These are phyloP conservation scores for Globisporangium emineosum DNA, from an alignment of 352 stramenopile genomes.

Conservation along the genomic window DNA sequence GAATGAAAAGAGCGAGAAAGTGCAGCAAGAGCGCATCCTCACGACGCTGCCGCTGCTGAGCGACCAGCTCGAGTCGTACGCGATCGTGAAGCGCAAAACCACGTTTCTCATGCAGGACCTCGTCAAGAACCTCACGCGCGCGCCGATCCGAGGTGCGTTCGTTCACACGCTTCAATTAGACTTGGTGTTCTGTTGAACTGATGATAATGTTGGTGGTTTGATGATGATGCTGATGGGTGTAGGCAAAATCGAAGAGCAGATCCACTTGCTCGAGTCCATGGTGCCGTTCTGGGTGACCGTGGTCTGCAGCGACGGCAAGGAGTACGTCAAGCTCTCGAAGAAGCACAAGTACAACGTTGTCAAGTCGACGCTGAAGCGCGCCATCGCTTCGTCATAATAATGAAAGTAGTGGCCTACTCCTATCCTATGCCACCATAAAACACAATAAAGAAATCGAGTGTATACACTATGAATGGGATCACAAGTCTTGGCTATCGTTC, in stretches of 20 bases:
- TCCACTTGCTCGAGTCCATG: slow-evolving; percentile 62
- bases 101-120: slow-evolving; percentile 55
- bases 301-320: slow-evolving; percentile 52
- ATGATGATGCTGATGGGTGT: background rate
- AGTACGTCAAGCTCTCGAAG: slow-evolving; percentile 61
- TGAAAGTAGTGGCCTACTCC: background rate
- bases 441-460: background rate
- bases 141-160: slow-evolving; percentile 33
- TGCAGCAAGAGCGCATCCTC: slow-evolving; percentile 42
- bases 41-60: slow-evolving; percentile 67
- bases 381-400: slow-evolving; percentile 25
- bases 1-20: slow-evolving; percentile 38
- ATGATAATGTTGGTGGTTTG: background rate
- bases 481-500: background rate
- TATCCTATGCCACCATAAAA: background rate
- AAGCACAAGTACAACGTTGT: slow-evolving; percentile 66
- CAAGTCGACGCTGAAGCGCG: slow-evolving; percentile 52
- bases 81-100: slow-evolving; percentile 59
- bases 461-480: background rate
- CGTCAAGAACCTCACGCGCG: slow-evolving; percentile 35
- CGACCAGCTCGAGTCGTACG: slow-evolving; percentile 73
- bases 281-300: slow-evolving; percentile 78
- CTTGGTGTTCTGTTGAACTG: no score
- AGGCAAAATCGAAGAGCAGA: slow-evolving; percentile 61
- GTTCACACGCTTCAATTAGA: background rate